These are phyloP conservation scores for Xylaria sp. DNA, from an alignment of 2,329 filamentous ascomycete species.

Conservation along the genomic window DNA sequence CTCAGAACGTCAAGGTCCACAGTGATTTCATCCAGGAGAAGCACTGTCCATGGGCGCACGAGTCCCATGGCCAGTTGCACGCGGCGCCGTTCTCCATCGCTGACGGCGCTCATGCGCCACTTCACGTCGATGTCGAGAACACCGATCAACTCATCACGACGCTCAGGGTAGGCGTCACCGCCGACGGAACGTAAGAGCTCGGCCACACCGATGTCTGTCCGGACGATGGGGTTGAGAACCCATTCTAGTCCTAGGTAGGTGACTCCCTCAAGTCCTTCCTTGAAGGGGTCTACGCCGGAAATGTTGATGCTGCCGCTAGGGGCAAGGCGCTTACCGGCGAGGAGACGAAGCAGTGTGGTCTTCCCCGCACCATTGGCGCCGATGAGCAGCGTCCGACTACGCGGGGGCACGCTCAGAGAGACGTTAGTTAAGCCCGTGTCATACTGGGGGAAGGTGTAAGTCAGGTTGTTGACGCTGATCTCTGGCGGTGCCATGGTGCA, in stretches of 20 bases:
- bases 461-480: slow-evolving; percentile 70
- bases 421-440: slow-evolving; percentile 72
- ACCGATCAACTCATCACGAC: slow-evolving; percentile 77
- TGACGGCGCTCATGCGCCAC: slow-evolving; percentile 96
- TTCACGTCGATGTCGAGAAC: slow-evolving; percentile 87
- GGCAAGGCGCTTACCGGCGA: slow-evolving; percentile 90
- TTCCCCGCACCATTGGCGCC: slow-evolving; percentile 97
- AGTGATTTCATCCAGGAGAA: slow-evolving; percentile 93
- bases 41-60: slow-evolving; percentile 81
- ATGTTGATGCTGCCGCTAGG: slow-evolving; percentile 70
- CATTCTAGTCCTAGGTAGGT: slow-evolving; percentile 97
- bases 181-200: slow-evolving; percentile 83
- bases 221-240: slow-evolving; percentile 95
- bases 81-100: slow-evolving; percentile 81
- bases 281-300: slow-evolving; percentile 85
- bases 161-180: slow-evolving; percentile 72
- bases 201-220: slow-evolving; percentile 85
- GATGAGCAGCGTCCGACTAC: slow-evolving; percentile 84
- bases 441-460: slow-evolving; percentile 84
- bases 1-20: slow-evolving; percentile 89
- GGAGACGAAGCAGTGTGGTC: slow-evolving; percentile 88
- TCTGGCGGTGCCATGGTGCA: slow-evolving; percentile 29
- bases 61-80: slow-evolving; percentile 97
- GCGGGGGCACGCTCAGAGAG: slow-evolving; percentile 68
- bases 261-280: slow-evolving; percentile 81